Conservation (phyloP, 2,329 filamentous ascomycete genomes). For the Calonectria honghensis region DNA sequence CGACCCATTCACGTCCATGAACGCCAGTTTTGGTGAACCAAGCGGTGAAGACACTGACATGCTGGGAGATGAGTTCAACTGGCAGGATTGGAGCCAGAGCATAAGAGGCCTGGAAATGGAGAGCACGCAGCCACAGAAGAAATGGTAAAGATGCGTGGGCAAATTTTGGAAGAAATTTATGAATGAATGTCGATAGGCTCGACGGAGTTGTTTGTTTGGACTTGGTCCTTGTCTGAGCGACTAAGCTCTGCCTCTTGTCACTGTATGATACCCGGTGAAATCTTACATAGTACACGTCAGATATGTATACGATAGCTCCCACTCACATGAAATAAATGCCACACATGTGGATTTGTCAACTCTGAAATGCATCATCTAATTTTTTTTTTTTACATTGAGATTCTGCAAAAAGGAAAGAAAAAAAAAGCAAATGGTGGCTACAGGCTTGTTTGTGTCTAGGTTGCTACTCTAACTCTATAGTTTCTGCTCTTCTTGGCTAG, state of each 20-base stretch:
- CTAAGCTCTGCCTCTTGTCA: conserved; percentile 25
- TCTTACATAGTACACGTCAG: conserved; percentile 36
- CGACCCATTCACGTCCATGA: conserved; percentile 56
- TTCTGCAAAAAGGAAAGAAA: not conserved
- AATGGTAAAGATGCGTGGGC: conserved; percentile 45
- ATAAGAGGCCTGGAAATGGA: conserved; percentile 63
- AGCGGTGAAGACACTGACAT: conserved; percentile 61
- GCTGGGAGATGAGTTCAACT: conserved; percentile 67
- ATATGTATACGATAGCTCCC: conserved; percentile 43
- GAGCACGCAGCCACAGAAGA: conserved; percentile 47
- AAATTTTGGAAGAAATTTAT: conserved; percentile 23
- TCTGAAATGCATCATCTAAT: not conserved
- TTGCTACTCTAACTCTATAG: conserved; percentile 47
- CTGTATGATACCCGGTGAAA: conserved; percentile 54
- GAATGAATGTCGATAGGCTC: conserved; percentile 18
- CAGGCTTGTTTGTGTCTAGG: not conserved
- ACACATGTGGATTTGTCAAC: conserved; percentile 4
- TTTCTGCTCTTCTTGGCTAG: conserved; percentile 52
- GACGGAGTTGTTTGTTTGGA: conserved; percentile 30
- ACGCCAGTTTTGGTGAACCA: conserved; percentile 55
- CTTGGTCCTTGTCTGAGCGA: not conserved
- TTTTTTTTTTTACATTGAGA: not conserved
- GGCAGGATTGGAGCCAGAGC: conserved; percentile 69
- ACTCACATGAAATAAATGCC: conserved; percentile 35
- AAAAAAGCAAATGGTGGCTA: not conserved